Conservation (phyloP, 2,329 filamentous ascomycete species). For the Nemania serpens region DNA sequence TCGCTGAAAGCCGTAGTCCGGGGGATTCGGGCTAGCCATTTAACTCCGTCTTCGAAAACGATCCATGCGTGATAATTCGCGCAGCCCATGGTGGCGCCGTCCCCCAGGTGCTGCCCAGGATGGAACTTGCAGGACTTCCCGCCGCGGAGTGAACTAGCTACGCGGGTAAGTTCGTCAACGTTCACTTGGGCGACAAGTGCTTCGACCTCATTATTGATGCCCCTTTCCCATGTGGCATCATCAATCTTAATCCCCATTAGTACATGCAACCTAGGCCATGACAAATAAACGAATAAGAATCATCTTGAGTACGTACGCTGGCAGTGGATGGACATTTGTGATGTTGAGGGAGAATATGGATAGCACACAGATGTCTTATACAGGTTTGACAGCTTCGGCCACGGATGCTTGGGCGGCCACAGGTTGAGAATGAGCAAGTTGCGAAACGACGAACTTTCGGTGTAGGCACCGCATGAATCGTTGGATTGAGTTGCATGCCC, state of each 20-base stretch:
- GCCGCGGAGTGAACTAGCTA: slow-evolving; percentile 24
- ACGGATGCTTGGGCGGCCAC: slow-evolving; percentile 15
- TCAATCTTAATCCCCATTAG: slow-evolving; percentile 18
- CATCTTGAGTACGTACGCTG: not conserved
- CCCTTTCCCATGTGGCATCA: slow-evolving; percentile 12
- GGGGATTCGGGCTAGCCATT: slow-evolving; percentile 16
- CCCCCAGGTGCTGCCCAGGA: slow-evolving; percentile 21
- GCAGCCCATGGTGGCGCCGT: slow-evolving; percentile 5
- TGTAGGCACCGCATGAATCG: not conserved
- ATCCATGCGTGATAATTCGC: slow-evolving; percentile 19
- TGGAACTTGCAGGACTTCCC: slow-evolving; percentile 26
- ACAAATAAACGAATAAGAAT: not conserved
- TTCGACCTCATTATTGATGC: slow-evolving; percentile 15
- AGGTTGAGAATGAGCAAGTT: slow-evolving; percentile 10
- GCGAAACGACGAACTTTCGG: slow-evolving; percentile 16
- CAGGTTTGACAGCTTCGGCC: slow-evolving; percentile 16
- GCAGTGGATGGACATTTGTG: slow-evolving; percentile 9
- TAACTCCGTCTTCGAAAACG: slow-evolving; percentile 19
- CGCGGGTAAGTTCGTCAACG: slow-evolving; percentile 12
- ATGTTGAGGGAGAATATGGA: slow-evolving; percentile 19
- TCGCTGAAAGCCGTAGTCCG: slow-evolving; percentile 9
- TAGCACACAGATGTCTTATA: slow-evolving; percentile 13
- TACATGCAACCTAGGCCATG: not conserved
- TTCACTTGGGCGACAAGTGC: slow-evolving; percentile 14
- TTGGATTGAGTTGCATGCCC: not conserved